Conservation (phyloP, 2,329 filamentous ascomycete species). For the Arthrobotrys megalospora region DNA sequence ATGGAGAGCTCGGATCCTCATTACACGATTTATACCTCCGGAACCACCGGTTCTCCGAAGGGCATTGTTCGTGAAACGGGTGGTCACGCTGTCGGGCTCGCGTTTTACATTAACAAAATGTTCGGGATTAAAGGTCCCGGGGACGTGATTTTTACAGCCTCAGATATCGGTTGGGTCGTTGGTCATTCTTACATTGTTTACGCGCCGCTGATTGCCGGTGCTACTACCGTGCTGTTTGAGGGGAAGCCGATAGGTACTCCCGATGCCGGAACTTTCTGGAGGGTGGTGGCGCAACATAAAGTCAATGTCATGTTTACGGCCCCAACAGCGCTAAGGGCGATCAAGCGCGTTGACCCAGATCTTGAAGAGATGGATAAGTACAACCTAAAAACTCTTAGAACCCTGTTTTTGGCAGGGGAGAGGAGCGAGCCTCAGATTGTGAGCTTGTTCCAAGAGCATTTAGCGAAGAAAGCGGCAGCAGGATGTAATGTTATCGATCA, state of each 20-base stretch:
- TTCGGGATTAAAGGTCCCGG: constrained; percentile 87
- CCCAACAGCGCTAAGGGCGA: constrained; percentile 87
- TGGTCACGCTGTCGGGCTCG: constrained; percentile 87
- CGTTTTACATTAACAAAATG: constrained; percentile 84
- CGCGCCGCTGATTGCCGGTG: constrained; percentile 87
- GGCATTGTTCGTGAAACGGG: constrained; percentile 86
- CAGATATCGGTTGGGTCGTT: constrained; percentile 93
- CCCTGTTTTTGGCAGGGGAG: constrained; percentile 89
- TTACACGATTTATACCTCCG: constrained; percentile 93
- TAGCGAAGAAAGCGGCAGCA: constrained; percentile 68
- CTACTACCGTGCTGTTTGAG: constrained; percentile 89
- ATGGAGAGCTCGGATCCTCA: constrained; percentile 81
- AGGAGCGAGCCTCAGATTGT: constrained; percentile 89
- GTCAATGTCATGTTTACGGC: constrained; percentile 89
- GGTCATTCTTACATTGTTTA: constrained; percentile 91
- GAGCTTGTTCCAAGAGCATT: constrained; percentile 81
- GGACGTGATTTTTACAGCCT: constrained; percentile 84
- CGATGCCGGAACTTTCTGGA: constrained; percentile 89
- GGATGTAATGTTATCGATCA: constrained; percentile 78
- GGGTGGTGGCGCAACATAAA: constrained; percentile 85
- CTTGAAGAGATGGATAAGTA: constrained; percentile 78
- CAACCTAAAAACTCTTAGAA: constrained; percentile 80
- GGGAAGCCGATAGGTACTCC: constrained; percentile 95
- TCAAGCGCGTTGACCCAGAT: constrained; percentile 86
- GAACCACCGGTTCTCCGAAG: constrained; percentile 86